Conservation (phyloP, 805 yeast genomes). For the Starmerella kuoi region DNA sequence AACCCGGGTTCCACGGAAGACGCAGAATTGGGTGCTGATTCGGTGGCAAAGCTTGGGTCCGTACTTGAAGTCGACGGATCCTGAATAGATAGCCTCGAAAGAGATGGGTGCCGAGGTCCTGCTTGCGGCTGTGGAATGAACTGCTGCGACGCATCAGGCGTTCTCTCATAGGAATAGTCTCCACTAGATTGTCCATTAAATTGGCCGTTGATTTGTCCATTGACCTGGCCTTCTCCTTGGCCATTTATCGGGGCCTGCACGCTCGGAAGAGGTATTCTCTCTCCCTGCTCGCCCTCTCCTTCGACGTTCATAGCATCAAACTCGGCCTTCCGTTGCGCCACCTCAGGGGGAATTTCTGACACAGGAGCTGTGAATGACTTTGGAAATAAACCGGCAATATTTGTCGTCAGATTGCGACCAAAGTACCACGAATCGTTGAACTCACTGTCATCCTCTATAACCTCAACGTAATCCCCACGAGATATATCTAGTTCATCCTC, state of each 20-base stretch:
- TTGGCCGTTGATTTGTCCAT: no score
- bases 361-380: slow-evolving; percentile 56
- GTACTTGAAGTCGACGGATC: slow-evolving; percentile 3
- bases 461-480: slow-evolving; percentile 77
- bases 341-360: slow-evolving; percentile 15
- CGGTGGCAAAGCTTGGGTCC: slow-evolving; percentile 1
- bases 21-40: slow-evolving; percentile 4
- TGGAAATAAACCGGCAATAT: slow-evolving; percentile 79
- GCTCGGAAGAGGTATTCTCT: no score
- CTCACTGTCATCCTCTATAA: slow-evolving; percentile 83
- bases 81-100: slow-evolving; percentile 1
- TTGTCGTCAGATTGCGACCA: slow-evolving; percentile 47
- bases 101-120: neutral
- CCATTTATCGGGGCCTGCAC: no score
- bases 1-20: slow-evolving; percentile 1
- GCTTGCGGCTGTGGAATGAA: neutral
- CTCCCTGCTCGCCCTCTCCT: no score
- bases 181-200: no score
- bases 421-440: slow-evolving; percentile 96
- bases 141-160: no score
- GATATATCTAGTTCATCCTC: slow-evolving; percentile 78
- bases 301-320: neutral
- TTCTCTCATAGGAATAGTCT: no score
- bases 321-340: neutral
- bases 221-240: no score